Conservation (phyloP, 2,329 filamentous ascomycete genomes). For the Grosmannia huntii region DNA sequence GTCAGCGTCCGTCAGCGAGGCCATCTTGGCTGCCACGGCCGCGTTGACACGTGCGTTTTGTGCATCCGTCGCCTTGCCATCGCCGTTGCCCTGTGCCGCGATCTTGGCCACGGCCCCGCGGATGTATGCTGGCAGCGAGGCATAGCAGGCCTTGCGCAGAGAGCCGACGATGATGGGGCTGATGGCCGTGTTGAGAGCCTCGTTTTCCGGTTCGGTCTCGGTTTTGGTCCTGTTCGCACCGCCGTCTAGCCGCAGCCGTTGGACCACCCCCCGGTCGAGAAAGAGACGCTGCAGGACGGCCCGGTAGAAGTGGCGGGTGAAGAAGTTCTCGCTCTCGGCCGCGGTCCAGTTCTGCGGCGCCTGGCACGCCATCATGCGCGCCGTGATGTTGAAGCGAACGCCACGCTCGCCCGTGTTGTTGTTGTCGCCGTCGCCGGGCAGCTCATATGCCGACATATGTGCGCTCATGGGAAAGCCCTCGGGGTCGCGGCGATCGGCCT, state of each 20-base stretch:
- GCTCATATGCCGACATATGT: slow-evolving; percentile 42
- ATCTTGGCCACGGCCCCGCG: slow-evolving; percentile 71
- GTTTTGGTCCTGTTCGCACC: slow-evolving; percentile 15
- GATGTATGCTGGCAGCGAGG: slow-evolving; percentile 62
- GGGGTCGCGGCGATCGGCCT: slow-evolving; percentile 64
- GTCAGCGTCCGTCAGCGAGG: slow-evolving; percentile 57
- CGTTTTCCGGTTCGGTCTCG: no score
- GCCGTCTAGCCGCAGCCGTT: slow-evolving; percentile 43
- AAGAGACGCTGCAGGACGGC: slow-evolving; percentile 87
- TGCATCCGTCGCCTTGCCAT: slow-evolving; percentile 15
- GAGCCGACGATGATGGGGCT: slow-evolving; percentile 80
- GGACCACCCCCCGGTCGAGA: slow-evolving; percentile 67
- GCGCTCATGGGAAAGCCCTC: slow-evolving; percentile 91
- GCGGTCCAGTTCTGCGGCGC: slow-evolving; percentile 85
- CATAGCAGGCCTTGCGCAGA: slow-evolving; percentile 67
- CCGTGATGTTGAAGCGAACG: slow-evolving; percentile 84
- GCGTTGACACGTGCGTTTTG: slow-evolving; percentile 15
- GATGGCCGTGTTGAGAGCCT: slow-evolving; percentile 44
- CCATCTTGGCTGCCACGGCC: slow-evolving; percentile 53
- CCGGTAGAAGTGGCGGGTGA: slow-evolving; percentile 85
- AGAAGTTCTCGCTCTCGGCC: slow-evolving; percentile 73
- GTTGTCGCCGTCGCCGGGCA: background rate
- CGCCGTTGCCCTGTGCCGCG: slow-evolving; percentile 8
- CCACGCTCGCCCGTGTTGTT: slow-evolving; percentile 29
- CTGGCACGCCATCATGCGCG: slow-evolving; percentile 96